Conservation (phyloP, 352 stramenopile species). For the Pseudoperonospora humuli region DNA sequence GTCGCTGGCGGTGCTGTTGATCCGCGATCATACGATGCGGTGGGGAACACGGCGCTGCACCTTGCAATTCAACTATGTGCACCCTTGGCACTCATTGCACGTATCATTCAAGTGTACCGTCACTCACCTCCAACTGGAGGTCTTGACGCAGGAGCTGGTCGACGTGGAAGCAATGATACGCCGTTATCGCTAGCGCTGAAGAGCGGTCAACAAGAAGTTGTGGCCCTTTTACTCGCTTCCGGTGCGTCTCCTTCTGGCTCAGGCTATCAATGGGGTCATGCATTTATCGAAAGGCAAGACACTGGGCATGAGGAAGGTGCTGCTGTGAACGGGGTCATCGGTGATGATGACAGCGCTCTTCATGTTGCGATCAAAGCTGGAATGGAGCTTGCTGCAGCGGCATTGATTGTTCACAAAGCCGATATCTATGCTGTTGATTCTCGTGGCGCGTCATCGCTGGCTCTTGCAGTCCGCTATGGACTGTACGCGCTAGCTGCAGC, state of each 20-base stretch:
- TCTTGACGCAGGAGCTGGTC: constrained; percentile 20
- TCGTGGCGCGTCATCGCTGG: constrained; percentile 30
- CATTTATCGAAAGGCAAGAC: constrained; percentile 16
- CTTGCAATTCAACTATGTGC: constrained; percentile 56
- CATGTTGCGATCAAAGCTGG: constrained; percentile 56
- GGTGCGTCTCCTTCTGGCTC: constrained; percentile 27
- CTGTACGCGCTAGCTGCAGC: constrained; percentile 45
- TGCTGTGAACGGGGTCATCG: constrained; percentile 8
- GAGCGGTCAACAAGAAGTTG: constrained; percentile 39
- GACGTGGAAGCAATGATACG: constrained; percentile 40
- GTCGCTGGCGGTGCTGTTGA: constrained; percentile 37
- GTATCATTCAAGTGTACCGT: constrained; percentile 42
- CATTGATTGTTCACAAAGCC: constrained; percentile 41
- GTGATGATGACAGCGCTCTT: constrained; percentile 35
- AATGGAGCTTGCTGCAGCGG: constrained; percentile 28
- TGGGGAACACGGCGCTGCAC: constrained; percentile 51
- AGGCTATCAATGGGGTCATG: constrained; percentile 21
- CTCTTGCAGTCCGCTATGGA: constrained; percentile 47
- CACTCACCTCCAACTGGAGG: constrained; percentile 17
- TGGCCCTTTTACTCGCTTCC: constrained; percentile 33
- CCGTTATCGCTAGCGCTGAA: constrained; percentile 55
- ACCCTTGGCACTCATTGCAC: constrained; percentile 32
- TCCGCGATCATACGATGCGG: constrained; percentile 32
- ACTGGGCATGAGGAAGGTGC: constrained; percentile 5
- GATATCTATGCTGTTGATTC: constrained; percentile 35